Evolutionary conservation across 1,139 yeast species (phyloP).

Genomic region (Sugiyamaella neomexicana): DNA sequence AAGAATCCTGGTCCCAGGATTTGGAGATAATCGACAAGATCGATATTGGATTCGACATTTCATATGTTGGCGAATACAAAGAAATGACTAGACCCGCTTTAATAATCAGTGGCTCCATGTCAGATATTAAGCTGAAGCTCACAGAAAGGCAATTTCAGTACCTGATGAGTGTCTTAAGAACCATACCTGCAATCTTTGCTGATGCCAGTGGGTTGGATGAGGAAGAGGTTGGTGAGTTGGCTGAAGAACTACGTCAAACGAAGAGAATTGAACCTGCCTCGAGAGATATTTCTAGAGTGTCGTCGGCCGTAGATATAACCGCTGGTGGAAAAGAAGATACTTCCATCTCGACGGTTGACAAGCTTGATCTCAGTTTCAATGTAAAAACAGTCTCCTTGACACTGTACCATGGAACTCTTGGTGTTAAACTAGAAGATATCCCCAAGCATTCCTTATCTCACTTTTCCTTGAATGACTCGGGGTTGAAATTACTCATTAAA

Average conservation of each 20-base stretch:
- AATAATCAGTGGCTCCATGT: slow-evolving; percentile 58
- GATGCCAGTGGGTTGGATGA: slow-evolving; percentile 50
- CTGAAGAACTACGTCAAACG: slow-evolving; percentile 34
- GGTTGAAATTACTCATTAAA: slow-evolving; percentile 51
- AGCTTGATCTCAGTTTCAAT: slow-evolving; percentile 44
- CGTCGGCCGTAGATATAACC: not conserved
- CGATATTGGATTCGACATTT: slow-evolving; percentile 63
- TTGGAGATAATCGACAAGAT: slow-evolving; percentile 69
- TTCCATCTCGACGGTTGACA: slow-evolving; percentile 14
- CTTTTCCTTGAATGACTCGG: slow-evolving; percentile 63
- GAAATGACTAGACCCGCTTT: slow-evolving; percentile 51
- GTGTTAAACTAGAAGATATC: slow-evolving; percentile 36
- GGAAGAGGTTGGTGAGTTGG: slow-evolving; percentile 59
- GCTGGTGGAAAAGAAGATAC: not conserved
- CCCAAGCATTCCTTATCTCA: slow-evolving; percentile 54
- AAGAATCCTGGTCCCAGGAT: slow-evolving; percentile 49
- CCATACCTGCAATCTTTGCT: slow-evolving; percentile 58
- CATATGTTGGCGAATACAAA: slow-evolving; percentile 48
- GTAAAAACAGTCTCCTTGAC: slow-evolving; percentile 66
- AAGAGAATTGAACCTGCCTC: slow-evolving; percentile 24
- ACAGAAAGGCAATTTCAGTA: slow-evolving; percentile 77
- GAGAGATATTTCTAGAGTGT: slow-evolving; percentile 13
- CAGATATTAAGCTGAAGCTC: slow-evolving; percentile 64
- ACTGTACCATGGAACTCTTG: slow-evolving; percentile 58
- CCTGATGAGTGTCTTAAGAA: slow-evolving; percentile 55